Evolutionary conservation across 352 stramenopile species (phyloP).

Genomic region (Nothophytophthora sp.): DNA sequence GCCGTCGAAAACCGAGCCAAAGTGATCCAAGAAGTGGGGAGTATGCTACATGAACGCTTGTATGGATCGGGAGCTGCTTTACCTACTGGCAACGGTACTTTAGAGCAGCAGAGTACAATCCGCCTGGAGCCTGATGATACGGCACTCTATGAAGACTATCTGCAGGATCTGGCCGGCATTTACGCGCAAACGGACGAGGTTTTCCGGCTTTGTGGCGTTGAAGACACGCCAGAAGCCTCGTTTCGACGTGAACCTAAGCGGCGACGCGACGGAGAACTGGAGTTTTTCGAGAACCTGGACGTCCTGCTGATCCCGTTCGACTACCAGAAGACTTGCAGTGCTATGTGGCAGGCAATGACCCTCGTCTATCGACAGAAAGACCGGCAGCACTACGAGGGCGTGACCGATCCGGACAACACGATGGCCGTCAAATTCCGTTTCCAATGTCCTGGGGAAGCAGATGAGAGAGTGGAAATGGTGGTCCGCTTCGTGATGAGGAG

Average conservation of each 20-base stretch:
- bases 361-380: slow-evolving; percentile 11
- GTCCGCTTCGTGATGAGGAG: slow-evolving; percentile 15
- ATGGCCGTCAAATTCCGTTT: slow-evolving; percentile 36
- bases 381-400: slow-evolving; percentile 10
- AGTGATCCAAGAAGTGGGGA: slow-evolving; percentile 18
- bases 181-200: slow-evolving; percentile 19
- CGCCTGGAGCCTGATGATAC: slow-evolving; percentile 12
- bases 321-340: slow-evolving; percentile 12
- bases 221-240: slow-evolving; percentile 4
- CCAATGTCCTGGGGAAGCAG: slow-evolving; percentile 9
- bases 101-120: neutral
- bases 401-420: slow-evolving; percentile 28
- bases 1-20: slow-evolving; percentile 16
- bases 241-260: slow-evolving; percentile 10
- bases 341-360: slow-evolving; percentile 25
- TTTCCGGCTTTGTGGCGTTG: slow-evolving; percentile 14
- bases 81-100: neutral
- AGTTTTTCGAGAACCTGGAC: slow-evolving; percentile 26
- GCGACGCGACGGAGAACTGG: slow-evolving; percentile 10
- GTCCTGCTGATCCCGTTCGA: slow-evolving; percentile 15
- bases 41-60: slow-evolving; percentile 5
- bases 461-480: slow-evolving; percentile 6
- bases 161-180: slow-evolving; percentile 19
- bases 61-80: neutral
- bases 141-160: slow-evolving; percentile 21